Evolutionary conservation across 1,284 basidiomycete species (phyloP).

Genomic region (Irpex rosettiformis): DNA sequence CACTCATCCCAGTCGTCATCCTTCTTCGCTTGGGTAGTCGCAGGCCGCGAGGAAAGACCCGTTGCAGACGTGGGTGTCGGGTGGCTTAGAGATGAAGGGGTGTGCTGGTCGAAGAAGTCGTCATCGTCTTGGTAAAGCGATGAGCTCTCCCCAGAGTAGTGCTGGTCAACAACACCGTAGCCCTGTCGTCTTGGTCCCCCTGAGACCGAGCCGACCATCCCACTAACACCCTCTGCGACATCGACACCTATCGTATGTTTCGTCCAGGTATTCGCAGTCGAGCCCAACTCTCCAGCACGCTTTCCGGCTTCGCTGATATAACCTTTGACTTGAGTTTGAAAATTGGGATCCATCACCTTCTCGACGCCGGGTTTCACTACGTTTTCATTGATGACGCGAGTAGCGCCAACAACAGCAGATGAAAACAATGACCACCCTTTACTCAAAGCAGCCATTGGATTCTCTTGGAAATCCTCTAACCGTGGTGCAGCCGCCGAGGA

Average conservation of each 20-base stretch:
- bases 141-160: conserved; percentile 43
- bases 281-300: conserved; percentile 53
- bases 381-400: conserved; percentile 71
- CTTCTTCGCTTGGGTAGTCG: conserved; percentile 27
- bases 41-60: conserved; percentile 21
- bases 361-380: conserved; percentile 82
- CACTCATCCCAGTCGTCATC: conserved; percentile 70
- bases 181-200: conserved; percentile 45
- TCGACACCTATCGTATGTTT: conserved; percentile 75
- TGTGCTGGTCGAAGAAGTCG: conserved; percentile 52
- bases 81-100: conserved; percentile 12
- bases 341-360: conserved; percentile 68
- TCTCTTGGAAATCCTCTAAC: conserved; percentile 72
- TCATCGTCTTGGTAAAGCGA: conserved; percentile 51
- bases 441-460: conserved; percentile 71
- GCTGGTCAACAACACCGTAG: conserved; percentile 47
- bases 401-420: conserved; percentile 68
- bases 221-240: conserved; percentile 67
- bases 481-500: conserved; percentile 72
- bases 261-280: conserved; percentile 68
- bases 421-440: conserved; percentile 87
- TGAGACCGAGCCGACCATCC: conserved; percentile 51
- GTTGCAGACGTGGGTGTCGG: conserved; percentile 17
- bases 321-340: conserved; percentile 68
- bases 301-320: conserved; percentile 69